Evolutionary conservation across 1,284 basidiomycete species (phyloP), one percentile per base, ranked within the genome.

Genomic region (Cutaneotrichosporon dermatis): DNA sequence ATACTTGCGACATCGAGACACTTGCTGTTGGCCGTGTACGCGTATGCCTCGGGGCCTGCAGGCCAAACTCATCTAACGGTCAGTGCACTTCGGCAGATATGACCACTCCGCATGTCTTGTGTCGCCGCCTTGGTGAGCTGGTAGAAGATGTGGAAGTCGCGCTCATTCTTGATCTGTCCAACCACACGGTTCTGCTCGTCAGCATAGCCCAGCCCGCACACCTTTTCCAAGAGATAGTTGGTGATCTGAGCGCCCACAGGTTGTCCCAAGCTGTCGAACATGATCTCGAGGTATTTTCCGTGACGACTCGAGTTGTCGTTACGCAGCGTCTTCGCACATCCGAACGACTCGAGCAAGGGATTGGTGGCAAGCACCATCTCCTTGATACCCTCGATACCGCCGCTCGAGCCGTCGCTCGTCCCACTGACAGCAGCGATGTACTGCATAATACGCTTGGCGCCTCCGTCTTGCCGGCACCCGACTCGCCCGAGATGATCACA

Each of bases 281-380:
- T 97, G 78, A 99, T 98, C 79, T 99, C 95, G 34, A 99, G 83
- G 77, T 99, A 99, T 83, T 99, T 99, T 52, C 96, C 95, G 84
- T 99, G 96, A 66, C 96, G 88, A 85, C 90, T 94, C 6, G 92
- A 95, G 77, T 99, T 99, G 80, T 99, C 97, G 77, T 99, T 99
- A 58, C 96, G 85, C 63, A 99, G 83, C 13, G 96, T 99, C 82
- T 99, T 99, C 34, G 96, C 96, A 79, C 96, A 99, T 25, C 96
- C 96, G 68, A 99, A 99, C 79, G 91, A 95, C 79, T 99, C 96
- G 64, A 99, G 82, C 44, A 99, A 79, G 25, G 96, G 96, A 76
- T 99, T 99, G 13, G 96, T 99, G 8, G 96, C 96, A 45, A 99
- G 82, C n/a, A 99, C 96, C 96, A 99, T 99, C 74, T 99, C 94